Percentiles rank a stretch among this genome's conserved stretches.
These are phyloP conservation scores for Apiotrichum brassicae DNA, from an alignment of 1,284 basidiomycete species.

Conservation along the genomic window DNA sequence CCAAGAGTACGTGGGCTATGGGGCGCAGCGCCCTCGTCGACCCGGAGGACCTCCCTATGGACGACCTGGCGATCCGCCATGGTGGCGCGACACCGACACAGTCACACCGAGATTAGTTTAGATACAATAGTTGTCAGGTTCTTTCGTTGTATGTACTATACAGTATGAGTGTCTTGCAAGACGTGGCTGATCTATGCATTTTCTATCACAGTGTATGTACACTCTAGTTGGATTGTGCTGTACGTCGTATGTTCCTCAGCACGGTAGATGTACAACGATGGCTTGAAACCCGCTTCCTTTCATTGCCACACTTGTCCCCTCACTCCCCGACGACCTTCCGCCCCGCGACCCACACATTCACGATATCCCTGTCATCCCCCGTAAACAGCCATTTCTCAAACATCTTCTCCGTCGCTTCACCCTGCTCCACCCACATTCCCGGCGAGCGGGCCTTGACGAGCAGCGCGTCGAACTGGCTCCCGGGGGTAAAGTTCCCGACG, in stretches of 20 bases:
- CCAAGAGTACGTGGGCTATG: constrained; percentile 5
- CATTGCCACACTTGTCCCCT: not conserved
- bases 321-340: not conserved
- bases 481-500: constrained; percentile 71
- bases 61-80: constrained; percentile 2
- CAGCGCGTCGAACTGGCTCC: constrained; percentile 88
- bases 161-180: too few species aligned
- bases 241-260: not conserved
- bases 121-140: too few species aligned
- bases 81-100: constrained; percentile 4
- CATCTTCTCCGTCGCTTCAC: constrained; percentile 29
- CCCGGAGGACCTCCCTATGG: constrained; percentile 4
- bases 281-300: not conserved
- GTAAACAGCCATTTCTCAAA: constrained; percentile 52
- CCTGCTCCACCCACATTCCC: constrained; percentile 37
- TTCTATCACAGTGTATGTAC: too few species aligned
- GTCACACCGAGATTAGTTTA: too few species aligned
- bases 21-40: constrained; percentile 16
- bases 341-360: constrained; percentile 63
- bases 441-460: constrained; percentile 61
- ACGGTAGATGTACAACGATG: too few species aligned
- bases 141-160: too few species aligned
- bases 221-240: too few species aligned
- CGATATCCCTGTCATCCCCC: constrained; percentile 83
- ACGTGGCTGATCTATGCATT: too few species aligned